Conservation (phyloP, 371 early-diverging fungal genomes). For the Phascolomyces articulosus region DNA sequence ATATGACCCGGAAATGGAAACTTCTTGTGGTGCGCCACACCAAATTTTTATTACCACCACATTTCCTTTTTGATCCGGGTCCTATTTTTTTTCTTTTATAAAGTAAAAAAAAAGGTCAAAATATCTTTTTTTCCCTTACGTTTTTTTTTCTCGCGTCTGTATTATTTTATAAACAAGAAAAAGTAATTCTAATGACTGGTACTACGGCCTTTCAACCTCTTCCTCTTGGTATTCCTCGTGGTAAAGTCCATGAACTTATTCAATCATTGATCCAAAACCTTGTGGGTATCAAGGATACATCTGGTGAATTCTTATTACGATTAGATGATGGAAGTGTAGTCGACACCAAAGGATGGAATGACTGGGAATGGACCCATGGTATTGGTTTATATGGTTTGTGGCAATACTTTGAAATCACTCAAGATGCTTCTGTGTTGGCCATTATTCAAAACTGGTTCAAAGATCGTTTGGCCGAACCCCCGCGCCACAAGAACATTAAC, state of each 20-base stretch:
- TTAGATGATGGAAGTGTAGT: slow-evolving; percentile 23
- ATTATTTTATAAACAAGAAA: too few relatives aligned
- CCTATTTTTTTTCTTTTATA: too few relatives aligned
- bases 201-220: slow-evolving; percentile 10
- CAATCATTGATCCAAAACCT: slow-evolving; percentile 21
- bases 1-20: too few relatives aligned
- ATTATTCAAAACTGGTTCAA: slow-evolving; percentile 26
- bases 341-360: slow-evolving; percentile 32
- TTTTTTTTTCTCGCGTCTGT: too few relatives aligned
- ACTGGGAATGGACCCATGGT: slow-evolving; percentile 36
- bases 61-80: too few relatives aligned
- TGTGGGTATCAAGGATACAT: slow-evolving; percentile 20
- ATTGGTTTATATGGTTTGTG: slow-evolving; percentile 30
- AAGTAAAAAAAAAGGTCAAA: too few relatives aligned
- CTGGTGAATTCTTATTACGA: slow-evolving; percentile 23
- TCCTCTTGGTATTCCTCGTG: slow-evolving; percentile 11
- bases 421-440: slow-evolving; percentile 13
- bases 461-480: slow-evolving; percentile 22
- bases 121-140: too few relatives aligned
- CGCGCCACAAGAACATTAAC: slow-evolving; percentile 29
- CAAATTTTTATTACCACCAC: too few relatives aligned
- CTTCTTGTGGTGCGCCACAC: too few relatives aligned
- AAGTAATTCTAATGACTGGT: too few relatives aligned
- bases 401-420: slow-evolving; percentile 25
- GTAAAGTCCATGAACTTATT: slow-evolving; percentile 12